Percentiles rank a stretch among this genome's conserved stretches.
Evolutionary conservation across 169 alveolate genomes (phyloP).

Genomic region (Plasmodium knowlesi): DNA sequence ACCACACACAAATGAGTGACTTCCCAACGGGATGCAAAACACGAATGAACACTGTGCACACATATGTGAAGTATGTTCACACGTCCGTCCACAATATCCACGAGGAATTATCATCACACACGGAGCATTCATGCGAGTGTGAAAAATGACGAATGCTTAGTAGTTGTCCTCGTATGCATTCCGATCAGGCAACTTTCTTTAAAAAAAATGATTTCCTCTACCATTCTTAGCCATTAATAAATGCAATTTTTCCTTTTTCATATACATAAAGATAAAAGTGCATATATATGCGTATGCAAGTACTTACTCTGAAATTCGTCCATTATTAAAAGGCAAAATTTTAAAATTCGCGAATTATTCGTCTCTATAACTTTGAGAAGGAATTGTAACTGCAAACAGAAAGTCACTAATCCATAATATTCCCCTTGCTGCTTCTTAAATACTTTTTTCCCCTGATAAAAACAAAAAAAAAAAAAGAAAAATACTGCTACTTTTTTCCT

Average conservation of each 20-base stretch:
- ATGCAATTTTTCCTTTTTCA: neutral
- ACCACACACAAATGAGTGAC: neutral
- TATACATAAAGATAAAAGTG: neutral
- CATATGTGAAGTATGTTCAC: neutral
- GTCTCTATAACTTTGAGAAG: conserved; percentile 16
- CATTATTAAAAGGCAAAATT: conserved; percentile 25
- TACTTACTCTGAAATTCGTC: conserved; percentile 70
- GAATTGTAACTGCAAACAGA: neutral
- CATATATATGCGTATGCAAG: neutral
- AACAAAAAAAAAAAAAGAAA: neutral
- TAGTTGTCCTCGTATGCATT: neutral
- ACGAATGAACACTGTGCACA: neutral
- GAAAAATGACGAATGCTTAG: neutral
- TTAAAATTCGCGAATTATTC: conserved; percentile 11
- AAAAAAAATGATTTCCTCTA: neutral
- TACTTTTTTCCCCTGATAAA: conserved; percentile 6
- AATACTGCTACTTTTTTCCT: neutral
- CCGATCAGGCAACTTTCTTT: neutral
- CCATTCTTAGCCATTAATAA: neutral
- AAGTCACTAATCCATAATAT: conserved; percentile 52
- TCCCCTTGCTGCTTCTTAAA: neutral
- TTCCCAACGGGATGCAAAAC: neutral
- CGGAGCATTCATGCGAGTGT: neutral
- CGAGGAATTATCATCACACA: neutral
- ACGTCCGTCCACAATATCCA: neutral